Evolutionary conservation across 2,329 filamentous ascomycete genomes (phyloP).

Genomic region (Colletotrichum aenigma): DNA sequence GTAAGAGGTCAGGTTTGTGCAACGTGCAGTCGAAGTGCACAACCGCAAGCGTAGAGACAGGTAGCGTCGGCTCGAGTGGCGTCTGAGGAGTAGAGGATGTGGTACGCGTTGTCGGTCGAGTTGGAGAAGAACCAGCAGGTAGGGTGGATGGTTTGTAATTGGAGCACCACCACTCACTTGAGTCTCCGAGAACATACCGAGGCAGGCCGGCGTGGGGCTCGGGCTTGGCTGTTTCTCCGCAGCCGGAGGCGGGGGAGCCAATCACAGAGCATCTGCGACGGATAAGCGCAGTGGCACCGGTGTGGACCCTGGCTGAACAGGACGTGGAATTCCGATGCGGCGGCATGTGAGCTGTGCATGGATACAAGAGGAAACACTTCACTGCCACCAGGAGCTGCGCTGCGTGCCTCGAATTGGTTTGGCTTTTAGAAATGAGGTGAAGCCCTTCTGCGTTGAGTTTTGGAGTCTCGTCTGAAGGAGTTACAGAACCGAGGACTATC

Average conservation of each 20-base stretch:
- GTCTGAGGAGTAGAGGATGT: not conserved
- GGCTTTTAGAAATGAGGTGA: not conserved
- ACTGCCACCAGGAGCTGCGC: not conserved
- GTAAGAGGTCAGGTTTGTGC: not conserved
- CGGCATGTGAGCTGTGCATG: constrained; percentile 16
- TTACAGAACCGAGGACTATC: not conserved
- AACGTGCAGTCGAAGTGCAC: not conserved
- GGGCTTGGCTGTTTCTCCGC: constrained; percentile 15
- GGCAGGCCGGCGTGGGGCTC: constrained; percentile 16
- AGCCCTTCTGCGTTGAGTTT: not conserved
- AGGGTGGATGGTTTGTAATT: constrained; percentile 8
- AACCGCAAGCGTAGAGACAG: not conserved
- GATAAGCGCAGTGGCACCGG: not conserved
- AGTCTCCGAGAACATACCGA: constrained; percentile 18
- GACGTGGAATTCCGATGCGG: not conserved
- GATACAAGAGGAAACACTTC: not conserved
- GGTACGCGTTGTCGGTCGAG: not conserved
- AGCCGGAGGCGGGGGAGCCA: constrained; percentile 17
- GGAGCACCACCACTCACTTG: not conserved
- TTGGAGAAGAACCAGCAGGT: not conserved
- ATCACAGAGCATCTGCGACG: not conserved
- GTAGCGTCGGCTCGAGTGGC: not conserved
- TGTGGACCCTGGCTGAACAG: not conserved
- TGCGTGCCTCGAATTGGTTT: not conserved
- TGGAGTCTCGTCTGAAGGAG: not conserved